Evolutionary conservation across 2,329 filamentous ascomycete genomes (phyloP).

Genomic region (Tricladium varicosporioides): DNA sequence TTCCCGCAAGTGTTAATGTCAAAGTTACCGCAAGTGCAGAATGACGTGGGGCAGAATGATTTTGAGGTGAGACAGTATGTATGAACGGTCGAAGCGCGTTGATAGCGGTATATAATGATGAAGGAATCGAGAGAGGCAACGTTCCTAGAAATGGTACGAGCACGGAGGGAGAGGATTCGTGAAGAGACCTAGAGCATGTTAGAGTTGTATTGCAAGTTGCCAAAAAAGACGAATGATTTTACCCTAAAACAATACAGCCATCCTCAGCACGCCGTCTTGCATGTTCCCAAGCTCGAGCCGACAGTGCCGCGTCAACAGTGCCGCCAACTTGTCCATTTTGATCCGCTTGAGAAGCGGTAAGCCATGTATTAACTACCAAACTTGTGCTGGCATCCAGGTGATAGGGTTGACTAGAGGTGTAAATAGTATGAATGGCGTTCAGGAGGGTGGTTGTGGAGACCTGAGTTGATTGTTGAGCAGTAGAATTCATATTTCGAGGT

Average conservation of each 20-base stretch:
- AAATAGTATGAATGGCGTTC: conserved; percentile 88
- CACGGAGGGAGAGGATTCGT: conserved; percentile 83
- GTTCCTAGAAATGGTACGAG: conserved; percentile 77
- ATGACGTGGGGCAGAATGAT: conserved; percentile 80
- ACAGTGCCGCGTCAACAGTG: conserved; percentile 76
- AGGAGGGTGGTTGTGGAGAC: conserved; percentile 91
- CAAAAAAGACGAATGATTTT: conserved; percentile 26
- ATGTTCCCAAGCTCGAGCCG: conserved; percentile 90
- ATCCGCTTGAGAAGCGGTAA: conserved; percentile 71
- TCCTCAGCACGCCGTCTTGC: conserved; percentile 92
- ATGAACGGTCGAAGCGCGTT: conserved; percentile 83
- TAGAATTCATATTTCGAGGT: conserved; percentile 50
- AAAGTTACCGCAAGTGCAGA: conserved; percentile 78
- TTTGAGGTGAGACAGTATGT: conserved; percentile 81
- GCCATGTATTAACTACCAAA: conserved; percentile 92
- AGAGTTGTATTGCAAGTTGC: conserved; percentile 1
- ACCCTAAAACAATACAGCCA: conserved; percentile 88
- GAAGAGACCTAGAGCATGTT: conserved; percentile 66
- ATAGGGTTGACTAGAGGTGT: conserved; percentile 79
- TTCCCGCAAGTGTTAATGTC: conserved; percentile 77
- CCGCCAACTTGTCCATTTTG: conserved; percentile 69
- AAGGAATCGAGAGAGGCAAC: conserved; percentile 76
- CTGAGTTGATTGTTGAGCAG: conserved; percentile 69
- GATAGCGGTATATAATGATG: conserved; percentile 73
- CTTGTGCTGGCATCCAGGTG: conserved; percentile 86